These are phyloP conservation scores for Penicillium sp. DNA, from an alignment of 2,329 filamentous ascomycete genomes.

Conservation along the genomic window DNA sequence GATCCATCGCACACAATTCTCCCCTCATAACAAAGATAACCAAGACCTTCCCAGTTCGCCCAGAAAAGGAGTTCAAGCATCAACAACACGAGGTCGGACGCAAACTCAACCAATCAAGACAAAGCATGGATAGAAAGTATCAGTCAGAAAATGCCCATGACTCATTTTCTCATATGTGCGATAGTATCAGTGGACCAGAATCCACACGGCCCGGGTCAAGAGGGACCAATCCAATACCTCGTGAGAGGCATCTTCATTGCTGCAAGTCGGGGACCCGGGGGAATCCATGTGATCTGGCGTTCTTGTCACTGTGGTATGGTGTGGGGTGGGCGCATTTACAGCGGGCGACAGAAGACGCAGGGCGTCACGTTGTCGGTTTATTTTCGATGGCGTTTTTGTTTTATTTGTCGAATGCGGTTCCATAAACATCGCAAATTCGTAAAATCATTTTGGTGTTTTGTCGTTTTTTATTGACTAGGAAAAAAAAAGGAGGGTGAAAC, in stretches of 20 bases:
- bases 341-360: conserved; percentile 8
- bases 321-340: conserved; percentile 15
- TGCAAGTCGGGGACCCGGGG: conserved; percentile 41
- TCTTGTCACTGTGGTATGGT: conserved; percentile 15
- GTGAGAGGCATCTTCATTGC: conserved; percentile 40
- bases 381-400: conserved; percentile 16
- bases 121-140: not conserved
- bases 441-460: conserved; percentile 14
- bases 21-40: not conserved
- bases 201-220: conserved; percentile 34
- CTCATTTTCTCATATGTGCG: conserved; percentile 18
- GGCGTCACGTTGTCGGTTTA: conserved; percentile 6
- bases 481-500: not conserved
- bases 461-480: conserved; percentile 14
- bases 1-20: conserved; percentile 10
- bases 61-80: conserved; percentile 40
- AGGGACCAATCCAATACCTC: conserved; percentile 43
- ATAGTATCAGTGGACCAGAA: conserved; percentile 24
- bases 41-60: conserved; percentile 3
- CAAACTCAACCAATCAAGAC: conserved; percentile 37
- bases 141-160: conserved; percentile 9
- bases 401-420: conserved; percentile 17
- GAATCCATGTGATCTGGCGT: conserved; percentile 31
- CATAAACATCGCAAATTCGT: conserved; percentile 21
- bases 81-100: conserved; percentile 25